Base-by-base conservation (phyloP, 2,329 filamentous ascomycete species). In the Akanthomyces muscarius region DNA sequence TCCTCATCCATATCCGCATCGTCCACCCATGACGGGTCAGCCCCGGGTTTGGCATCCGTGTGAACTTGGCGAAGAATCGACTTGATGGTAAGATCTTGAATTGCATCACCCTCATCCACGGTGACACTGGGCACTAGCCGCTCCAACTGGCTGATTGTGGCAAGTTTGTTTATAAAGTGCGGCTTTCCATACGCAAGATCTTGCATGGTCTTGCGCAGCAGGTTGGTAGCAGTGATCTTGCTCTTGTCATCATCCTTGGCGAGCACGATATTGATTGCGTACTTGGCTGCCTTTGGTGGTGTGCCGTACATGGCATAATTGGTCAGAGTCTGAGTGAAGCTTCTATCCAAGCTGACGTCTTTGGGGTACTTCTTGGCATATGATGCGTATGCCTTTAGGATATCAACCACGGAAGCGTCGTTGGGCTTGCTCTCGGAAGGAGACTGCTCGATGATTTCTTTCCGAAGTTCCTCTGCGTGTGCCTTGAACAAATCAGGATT, bases 401-500 rank as follows among this genome's bases (percentile, higher is more conserved):
- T 94, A 70, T 97, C 91, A 14, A 95, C 91, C n/a, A 91, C 88
- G 3, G 85, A 83, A 1, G 86, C 75, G 60, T 94, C 89, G 65
- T 93, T 93, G 1, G 82, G 72, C 59, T 84, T 85, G 21, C 81
- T 86, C 23, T 85, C 81, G 4, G 86, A 87, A 0, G 95, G 95
- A 1, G 91, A 89, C 70, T 93, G 88, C 30, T 91, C 86, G 67
- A 92, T 86, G 21, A 99, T 83, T 64, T 92, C 89, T 71, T 91
- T 92, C 77, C 93, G 97, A 53, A 99, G 85, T 66, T 96, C 92
- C 65, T 92, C 90, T 6, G 97, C 90, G 68, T 98, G 94, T 1
- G 91, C 90, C 71, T 95, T 94, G 78, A 99, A 92, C 10, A 98
- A 86, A 64, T 94, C 90, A 0, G 95, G 93, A 66, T 95, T 95